phyloP scores from a whole-genome alignment of 352 stramenopile species.

The Pilasporangium apinafurcum region DNA sequence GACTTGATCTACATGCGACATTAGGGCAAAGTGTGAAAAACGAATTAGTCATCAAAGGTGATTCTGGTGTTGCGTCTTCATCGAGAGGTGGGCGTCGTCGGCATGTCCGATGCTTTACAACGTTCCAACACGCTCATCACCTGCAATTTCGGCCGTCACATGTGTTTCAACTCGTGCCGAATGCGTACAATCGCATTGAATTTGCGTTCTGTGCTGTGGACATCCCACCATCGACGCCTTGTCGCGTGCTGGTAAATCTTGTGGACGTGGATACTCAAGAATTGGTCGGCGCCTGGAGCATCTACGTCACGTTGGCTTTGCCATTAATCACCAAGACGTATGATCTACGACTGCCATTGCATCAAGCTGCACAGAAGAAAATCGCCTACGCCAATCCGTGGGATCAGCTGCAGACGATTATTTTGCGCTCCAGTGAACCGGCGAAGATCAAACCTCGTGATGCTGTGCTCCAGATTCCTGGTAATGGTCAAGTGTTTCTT shows the following conservation, averaged over 20 bases:
- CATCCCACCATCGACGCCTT: constrained; percentile 8
- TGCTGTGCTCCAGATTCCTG: constrained; percentile 36
- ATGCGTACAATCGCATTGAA: constrained; percentile 90
- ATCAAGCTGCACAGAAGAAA: constrained; percentile 81
- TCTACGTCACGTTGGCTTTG: constrained; percentile 62
- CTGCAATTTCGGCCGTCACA: constrained; percentile 72
- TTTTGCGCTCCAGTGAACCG: constrained; percentile 79
- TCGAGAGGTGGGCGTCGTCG: background rate
- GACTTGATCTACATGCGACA: constrained; percentile 82
- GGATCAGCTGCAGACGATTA: constrained; percentile 75
- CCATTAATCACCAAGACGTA: constrained; percentile 91
- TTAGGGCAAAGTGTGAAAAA: constrained; percentile 78
- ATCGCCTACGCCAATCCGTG: constrained; percentile 93
- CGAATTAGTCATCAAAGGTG: constrained; percentile 89
- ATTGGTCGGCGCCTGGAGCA: constrained; percentile 86
- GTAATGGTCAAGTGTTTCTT: constrained; percentile 46
- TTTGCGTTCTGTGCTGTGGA: constrained; percentile 66
- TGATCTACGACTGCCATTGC: constrained; percentile 68
- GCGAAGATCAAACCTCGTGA: constrained; percentile 70
- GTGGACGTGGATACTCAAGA: constrained; percentile 89
- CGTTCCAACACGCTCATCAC: constrained; percentile 21
- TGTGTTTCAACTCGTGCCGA: constrained; percentile 83
- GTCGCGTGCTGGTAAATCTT: constrained; percentile 68
- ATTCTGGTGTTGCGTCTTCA: constrained; percentile 10
- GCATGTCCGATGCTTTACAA: constrained; percentile 50